phyloP scores from a whole-genome alignment of 225 moss, liverwort and hornwort species.

The Physcomitrium patens region DNA sequence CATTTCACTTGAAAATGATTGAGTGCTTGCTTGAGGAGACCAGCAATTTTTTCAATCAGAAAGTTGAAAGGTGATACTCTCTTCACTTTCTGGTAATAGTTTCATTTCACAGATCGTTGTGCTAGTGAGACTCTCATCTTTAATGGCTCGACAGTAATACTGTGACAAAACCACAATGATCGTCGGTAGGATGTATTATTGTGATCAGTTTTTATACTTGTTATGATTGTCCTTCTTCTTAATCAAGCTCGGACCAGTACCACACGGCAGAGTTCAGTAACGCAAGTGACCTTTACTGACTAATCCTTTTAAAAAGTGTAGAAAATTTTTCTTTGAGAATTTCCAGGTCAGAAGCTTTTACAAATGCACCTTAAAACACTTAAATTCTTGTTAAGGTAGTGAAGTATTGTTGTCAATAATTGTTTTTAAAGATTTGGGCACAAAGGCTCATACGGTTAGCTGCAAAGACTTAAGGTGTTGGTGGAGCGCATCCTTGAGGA shows the following conservation, averaged over 20 bases:
- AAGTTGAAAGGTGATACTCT: constrained; percentile 73
- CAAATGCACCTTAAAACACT: not conserved
- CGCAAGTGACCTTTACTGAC: not conserved
- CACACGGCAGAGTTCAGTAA: not conserved
- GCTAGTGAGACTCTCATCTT: constrained; percentile 1
- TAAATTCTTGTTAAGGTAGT: not conserved
- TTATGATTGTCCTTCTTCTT: constrained; percentile 6
- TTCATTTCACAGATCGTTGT: not conserved
- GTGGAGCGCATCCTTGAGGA: constrained; percentile 90
- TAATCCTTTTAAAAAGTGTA: not conserved
- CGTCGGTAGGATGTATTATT: not conserved
- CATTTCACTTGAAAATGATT: constrained; percentile 87
- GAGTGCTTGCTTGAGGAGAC: constrained; percentile 95
- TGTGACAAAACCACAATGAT: not conserved
- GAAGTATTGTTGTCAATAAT: not conserved
- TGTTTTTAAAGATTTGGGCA: constrained; percentile 16
- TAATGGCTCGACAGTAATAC: constrained; percentile 18
- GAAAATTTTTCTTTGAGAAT: not conserved
- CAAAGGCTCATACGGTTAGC: constrained; percentile 36
- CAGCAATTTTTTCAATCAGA: constrained; percentile 84
- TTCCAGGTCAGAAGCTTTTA: not conserved
- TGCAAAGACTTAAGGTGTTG: constrained; percentile 78
- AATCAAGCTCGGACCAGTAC: not conserved
- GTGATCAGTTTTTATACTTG: not conserved
- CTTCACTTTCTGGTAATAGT: constrained; percentile 7